phyloP scores from a whole-genome alignment of 768 basidiomycete species.

The Hygrophorus pudorinus region DNA sequence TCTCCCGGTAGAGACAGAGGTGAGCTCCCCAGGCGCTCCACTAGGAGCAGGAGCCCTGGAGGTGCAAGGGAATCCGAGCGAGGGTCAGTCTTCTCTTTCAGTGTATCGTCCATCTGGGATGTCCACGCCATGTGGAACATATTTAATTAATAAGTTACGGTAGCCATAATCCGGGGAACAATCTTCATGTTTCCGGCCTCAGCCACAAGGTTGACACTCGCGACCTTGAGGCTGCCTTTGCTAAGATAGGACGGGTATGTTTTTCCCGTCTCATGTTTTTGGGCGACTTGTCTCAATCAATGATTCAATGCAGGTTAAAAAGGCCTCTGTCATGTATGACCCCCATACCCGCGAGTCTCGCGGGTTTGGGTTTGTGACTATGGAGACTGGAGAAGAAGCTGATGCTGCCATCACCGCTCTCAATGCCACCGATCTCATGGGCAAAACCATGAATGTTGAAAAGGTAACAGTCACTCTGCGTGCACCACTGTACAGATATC shows the following conservation, averaged over 20 bases:
- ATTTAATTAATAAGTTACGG: slow-evolving; percentile 20
- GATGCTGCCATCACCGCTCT: slow-evolving; percentile 83
- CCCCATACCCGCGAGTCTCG: slow-evolving; percentile 60
- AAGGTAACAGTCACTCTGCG: slow-evolving; percentile 37
- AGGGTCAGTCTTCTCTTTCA: slow-evolving; percentile 33
- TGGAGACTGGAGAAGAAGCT: slow-evolving; percentile 71
- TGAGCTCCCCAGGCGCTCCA: slow-evolving; percentile 53
- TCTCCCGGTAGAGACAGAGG: slow-evolving; percentile 37
- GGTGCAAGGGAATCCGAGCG: slow-evolving; percentile 35
- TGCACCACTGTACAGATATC: background rate
- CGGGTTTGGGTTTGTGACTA: slow-evolving; percentile 76
- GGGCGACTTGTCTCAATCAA: background rate
- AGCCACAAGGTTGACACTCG: slow-evolving; percentile 60
- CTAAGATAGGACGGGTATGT: slow-evolving; percentile 76
- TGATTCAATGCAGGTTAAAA: slow-evolving; percentile 43
- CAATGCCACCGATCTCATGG: slow-evolving; percentile 77
- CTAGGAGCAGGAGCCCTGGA: slow-evolving; percentile 72
- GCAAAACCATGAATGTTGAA: slow-evolving; percentile 83
- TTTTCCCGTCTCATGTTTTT: slow-evolving; percentile 2
- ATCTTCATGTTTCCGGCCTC: slow-evolving; percentile 52
- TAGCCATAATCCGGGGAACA: slow-evolving; percentile 56
- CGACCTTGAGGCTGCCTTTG: slow-evolving; percentile 81
- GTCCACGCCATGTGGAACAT: slow-evolving; percentile 11
- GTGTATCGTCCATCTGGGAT: slow-evolving; percentile 12
- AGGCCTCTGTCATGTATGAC: slow-evolving; percentile 64